These are phyloP conservation scores for Lactifluus echinatus DNA, from an alignment of 768 basidiomycete genomes.

Conservation along the genomic window DNA sequence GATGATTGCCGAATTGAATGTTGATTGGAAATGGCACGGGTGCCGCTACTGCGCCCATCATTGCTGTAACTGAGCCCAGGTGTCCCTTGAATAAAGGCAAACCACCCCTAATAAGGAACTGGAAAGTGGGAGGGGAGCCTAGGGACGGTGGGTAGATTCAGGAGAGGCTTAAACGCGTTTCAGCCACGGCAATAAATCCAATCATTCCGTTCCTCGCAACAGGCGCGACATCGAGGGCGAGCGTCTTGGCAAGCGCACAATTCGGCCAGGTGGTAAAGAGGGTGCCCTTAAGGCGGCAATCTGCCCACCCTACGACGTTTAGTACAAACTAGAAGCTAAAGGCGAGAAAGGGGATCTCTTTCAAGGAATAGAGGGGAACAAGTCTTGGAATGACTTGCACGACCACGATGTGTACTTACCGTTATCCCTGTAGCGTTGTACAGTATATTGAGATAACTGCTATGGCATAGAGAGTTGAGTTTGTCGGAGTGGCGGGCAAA, in stretches of 20 bases:
- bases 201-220: not conserved
- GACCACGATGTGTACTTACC: no score
- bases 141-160: not conserved
- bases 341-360: not conserved
- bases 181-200: conserved; percentile 1
- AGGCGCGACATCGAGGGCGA: no score
- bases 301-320: not conserved
- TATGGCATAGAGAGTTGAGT: no score
- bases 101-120: not conserved
- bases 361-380: no score
- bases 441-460: no score
- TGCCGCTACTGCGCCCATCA: not conserved
- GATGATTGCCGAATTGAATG: not conserved
- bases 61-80: not conserved
- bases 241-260: no score
- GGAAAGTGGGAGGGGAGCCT: not conserved
- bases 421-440: no score
- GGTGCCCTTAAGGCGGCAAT: conserved; percentile 1
- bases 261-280: no score
- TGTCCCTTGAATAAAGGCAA: not conserved
- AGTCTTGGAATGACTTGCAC: no score
- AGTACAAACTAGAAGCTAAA: not conserved
- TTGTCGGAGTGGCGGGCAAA: no score
- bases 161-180: not conserved
- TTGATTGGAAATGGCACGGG: not conserved